Evolutionary conservation across 2,329 filamentous ascomycete genomes (phyloP).

Genomic region (Trichoderma polysporum): DNA sequence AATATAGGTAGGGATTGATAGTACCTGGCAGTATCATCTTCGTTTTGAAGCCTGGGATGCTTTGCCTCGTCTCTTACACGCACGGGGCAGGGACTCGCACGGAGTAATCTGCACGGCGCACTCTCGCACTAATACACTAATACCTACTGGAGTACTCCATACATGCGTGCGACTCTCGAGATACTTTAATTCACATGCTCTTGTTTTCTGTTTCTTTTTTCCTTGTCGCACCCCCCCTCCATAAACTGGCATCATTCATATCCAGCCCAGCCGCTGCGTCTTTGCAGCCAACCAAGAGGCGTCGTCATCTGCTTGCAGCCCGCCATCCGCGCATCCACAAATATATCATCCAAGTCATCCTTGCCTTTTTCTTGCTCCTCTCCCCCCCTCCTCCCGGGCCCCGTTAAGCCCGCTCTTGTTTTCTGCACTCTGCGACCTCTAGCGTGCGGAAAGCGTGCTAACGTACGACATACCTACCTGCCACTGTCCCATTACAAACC

Average conservation of each 20-base stretch:
- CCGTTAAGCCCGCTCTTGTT: neutral
- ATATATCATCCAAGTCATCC: slow-evolving; percentile 9
- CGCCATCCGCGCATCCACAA: slow-evolving; percentile 31
- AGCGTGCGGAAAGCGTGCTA: slow-evolving; percentile 16
- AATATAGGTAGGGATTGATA: no score
- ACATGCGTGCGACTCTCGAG: neutral
- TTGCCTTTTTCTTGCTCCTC: neutral
- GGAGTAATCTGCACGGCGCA: neutral
- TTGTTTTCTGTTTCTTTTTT: neutral
- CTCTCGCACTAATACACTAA: neutral
- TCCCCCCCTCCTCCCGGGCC: slow-evolving; percentile 17
- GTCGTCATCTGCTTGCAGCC: slow-evolving; percentile 33
- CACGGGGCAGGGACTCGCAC: no score
- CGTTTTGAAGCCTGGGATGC: no score
- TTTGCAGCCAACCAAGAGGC: slow-evolving; percentile 37
- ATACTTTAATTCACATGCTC: neutral
- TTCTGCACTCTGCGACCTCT: slow-evolving; percentile 19
- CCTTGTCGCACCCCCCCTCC: neutral
- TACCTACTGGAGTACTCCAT: neutral
- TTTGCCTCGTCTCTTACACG: no score
- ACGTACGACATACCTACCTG: slow-evolving; percentile 23
- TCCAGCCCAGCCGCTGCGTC: slow-evolving; percentile 27
- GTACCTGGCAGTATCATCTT: no score
- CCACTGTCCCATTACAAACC: slow-evolving; percentile 22
- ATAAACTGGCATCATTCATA: neutral